A percentile compares a stretch with the other conserved stretches of the same genome.
phyloP scores from a whole-genome alignment of 768 basidiomycete species.

The Boletus rubescentipes region DNA sequence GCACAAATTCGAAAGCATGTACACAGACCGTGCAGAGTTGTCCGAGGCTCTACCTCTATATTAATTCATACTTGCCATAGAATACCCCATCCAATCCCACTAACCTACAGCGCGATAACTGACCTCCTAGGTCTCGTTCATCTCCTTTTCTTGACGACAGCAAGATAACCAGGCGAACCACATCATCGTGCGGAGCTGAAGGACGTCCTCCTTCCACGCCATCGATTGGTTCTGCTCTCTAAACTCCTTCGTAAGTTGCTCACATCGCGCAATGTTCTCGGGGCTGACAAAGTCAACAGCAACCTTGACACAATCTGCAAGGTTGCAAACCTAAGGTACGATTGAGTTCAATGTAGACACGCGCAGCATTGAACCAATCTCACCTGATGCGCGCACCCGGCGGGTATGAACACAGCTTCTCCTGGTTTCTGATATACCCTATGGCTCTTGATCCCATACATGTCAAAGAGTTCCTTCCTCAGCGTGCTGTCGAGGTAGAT shows the following conservation, averaged over 20 bases:
- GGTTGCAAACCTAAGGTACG: constrained; percentile 72
- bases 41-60: constrained; percentile 27
- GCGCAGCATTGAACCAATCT: constrained; percentile 17
- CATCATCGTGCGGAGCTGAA: constrained; percentile 90
- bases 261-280: constrained; percentile 87
- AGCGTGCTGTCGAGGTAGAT: constrained; percentile 77
- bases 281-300: constrained; percentile 94
- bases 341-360: neutral
- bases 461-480: constrained; percentile 64
- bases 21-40: constrained; percentile 21
- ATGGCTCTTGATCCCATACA: constrained; percentile 72
- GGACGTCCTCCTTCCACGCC: constrained; percentile 93
- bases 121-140: constrained; percentile 30
- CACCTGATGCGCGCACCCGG: constrained; percentile 90
- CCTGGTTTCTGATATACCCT: constrained; percentile 89
- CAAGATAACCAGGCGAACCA: constrained; percentile 91
- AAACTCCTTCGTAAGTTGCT: constrained; percentile 84
- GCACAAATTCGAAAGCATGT: constrained; percentile 20
- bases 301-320: constrained; percentile 95
- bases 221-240: constrained; percentile 83
- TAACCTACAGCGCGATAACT: constrained; percentile 22
- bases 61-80: constrained; percentile 27
- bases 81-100: constrained; percentile 22
- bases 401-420: constrained; percentile 94
- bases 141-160: constrained; percentile 45